Percentiles rank a stretch among this genome's conserved stretches.
phyloP scores from a whole-genome alignment of 768 basidiomycete genomes.

The Hygrophorus pudorinus region DNA sequence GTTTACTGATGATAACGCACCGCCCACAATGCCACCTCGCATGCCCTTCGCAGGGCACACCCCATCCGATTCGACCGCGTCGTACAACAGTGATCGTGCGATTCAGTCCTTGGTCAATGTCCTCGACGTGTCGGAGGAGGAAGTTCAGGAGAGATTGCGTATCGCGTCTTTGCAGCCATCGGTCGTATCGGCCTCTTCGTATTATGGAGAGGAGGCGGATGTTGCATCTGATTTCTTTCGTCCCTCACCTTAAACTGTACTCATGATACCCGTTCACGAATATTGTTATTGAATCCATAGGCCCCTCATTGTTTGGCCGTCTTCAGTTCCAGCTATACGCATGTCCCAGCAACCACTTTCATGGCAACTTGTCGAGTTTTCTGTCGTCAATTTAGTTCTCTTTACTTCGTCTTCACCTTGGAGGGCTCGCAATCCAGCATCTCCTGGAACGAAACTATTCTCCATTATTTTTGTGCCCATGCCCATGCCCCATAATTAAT shows the following conservation, averaged over 20 bases:
- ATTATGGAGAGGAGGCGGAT: conserved; percentile 25
- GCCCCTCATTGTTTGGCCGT: too few species aligned
- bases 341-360: too few species aligned
- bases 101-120: conserved; percentile 59
- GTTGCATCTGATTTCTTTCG: conserved; percentile 29
- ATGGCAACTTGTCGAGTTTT: too few species aligned
- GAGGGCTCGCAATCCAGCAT: too few species aligned
- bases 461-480: too few species aligned
- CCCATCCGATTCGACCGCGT: too few species aligned
- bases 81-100: conserved; percentile 37
- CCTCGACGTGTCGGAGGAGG: conserved; percentile 40
- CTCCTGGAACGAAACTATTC: too few species aligned
- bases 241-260: conserved; percentile 20
- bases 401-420: too few species aligned
- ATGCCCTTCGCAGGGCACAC: conserved; percentile 13
- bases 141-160: conserved; percentile 39
- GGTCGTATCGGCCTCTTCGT: conserved; percentile 21
- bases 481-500: too few species aligned
- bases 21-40: conserved; percentile 6
- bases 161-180: conserved; percentile 54
- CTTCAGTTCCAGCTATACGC: too few species aligned
- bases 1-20: conserved; percentile 7
- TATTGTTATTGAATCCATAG: too few species aligned
- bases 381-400: too few species aligned
- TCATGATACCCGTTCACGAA: neutral